Evolutionary conservation across 2,329 filamentous ascomycete species (phyloP), one percentile per base, ranked within the genome.

Genomic region (Ophiostoma pallidulum): DNA sequence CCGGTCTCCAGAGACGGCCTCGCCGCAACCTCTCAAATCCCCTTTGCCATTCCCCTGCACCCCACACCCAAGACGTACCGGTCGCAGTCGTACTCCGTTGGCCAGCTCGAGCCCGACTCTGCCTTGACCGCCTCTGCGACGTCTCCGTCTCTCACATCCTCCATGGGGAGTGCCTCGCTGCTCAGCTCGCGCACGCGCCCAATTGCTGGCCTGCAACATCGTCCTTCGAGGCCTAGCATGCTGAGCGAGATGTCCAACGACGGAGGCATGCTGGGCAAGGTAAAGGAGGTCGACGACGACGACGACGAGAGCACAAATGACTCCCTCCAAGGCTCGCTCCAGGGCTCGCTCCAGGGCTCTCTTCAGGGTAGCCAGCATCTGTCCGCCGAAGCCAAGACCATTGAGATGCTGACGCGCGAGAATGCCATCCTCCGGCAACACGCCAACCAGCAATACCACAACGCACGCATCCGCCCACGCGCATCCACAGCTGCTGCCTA

Each of bases 61-160:
- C 89, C 91, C 1, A 92, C 87, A 0, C 86, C 86, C 2, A 97
- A 97, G 65, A 89, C 87, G 1, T 92, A 94, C 58, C 82, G 92
- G 37, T 98, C 92, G 6, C 88, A 96, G 64, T 97, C 92, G 4
- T 97, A 97, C 64, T 97, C 91, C 0, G 91, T 94, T 41, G 90
- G 90, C 4, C 90, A 96, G 62, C 72, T 89, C 51, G 89, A 95
- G 45, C 76, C 82, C 1, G 86, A 91, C 50, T 66, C 66, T 0
- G 26, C 47, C 12, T 31, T 51, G 43, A 39, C 50, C 1, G 41
- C 32, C 4, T 47, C 45, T 1, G 28, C 41, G 2, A n/a, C 51
- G 2, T 40, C 38, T 4, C 38, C 51, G 1, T 58, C 66, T 13
- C 59, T 58, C 3, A 57, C 66, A 4, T 56, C 68, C 22, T 58